Evolutionary conservation across 306 rosid species (phyloP), one percentile per base, ranked within the genome.

Genomic region (Cucurbita argyrosperma): DNA sequence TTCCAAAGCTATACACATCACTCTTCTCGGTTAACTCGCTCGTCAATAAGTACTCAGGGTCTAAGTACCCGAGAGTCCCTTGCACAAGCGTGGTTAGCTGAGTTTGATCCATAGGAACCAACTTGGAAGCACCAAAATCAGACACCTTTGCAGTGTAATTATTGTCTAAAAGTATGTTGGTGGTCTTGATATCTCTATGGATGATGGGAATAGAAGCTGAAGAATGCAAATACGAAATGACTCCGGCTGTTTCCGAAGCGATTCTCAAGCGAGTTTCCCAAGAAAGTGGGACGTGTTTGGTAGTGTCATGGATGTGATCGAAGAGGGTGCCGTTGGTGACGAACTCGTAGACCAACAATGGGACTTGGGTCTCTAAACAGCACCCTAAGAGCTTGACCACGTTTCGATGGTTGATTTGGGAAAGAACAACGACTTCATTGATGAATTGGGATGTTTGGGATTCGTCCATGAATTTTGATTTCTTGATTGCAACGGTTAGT

Each of bases 1-100:
- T 85, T 6, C 90, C 87, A 8, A 86, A 86, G 54, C 86, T 86
- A 19, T 86, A 86, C 0, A 86, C 90, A 26, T 83, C 87, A 10
- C 87, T 86, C 9, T 84, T 82, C 15, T 78, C 82, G 0, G 79
- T 83, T 7, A 86, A 13, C 14, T 81, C 80, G 40, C 76, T 63
- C 43, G 81, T 75, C 3, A 59, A 74, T 49, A 81, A 5, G 57
- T 84, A 88, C 60, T 84, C 83, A 0, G 86, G 83, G 19, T 86
- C 84, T 3, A 86, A 55, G 30, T 83, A 86, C 1, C 90, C 90
- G 0, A 83, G 39, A 19, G 86, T 86, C 26, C 87, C 86, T 73
- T 83, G 86, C 47, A 86, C 86, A 69, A 86, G 30, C 0, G 84
- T 83, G 18, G 72, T 26, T 15, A 81, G 4, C 49, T 79, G 61